Conservation (phyloP, 2,329 filamentous ascomycete species). For the Ascocoryne sarcoides region DNA sequence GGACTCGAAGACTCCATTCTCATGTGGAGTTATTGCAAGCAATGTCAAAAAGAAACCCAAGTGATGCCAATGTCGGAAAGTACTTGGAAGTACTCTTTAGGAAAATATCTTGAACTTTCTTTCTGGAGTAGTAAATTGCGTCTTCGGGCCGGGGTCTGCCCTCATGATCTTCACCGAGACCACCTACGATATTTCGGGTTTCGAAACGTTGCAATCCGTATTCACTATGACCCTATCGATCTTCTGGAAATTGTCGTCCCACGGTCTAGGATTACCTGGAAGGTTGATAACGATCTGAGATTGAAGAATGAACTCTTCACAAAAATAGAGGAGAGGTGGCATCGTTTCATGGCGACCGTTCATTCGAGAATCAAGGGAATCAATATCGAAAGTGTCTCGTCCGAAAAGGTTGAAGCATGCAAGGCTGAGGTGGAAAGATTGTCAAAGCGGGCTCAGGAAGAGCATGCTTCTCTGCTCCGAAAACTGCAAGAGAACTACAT, state of each 20-base stretch:
- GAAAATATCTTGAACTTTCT: constrained; percentile 93
- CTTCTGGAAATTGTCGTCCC: constrained; percentile 93
- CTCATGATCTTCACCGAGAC: constrained; percentile 86
- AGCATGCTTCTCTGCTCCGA: constrained; percentile 63
- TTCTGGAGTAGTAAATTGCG: constrained; percentile 88
- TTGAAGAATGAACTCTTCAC: constrained; percentile 88
- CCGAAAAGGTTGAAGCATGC: constrained; percentile 78
- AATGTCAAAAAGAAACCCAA: constrained; percentile 83
- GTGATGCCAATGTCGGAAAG: constrained; percentile 85
- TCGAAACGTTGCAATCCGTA: constrained; percentile 72
- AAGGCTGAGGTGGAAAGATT: constrained; percentile 72
- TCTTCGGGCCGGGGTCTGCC: constrained; percentile 65
- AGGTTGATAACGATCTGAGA: constrained; percentile 85
- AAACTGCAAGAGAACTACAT: constrained; percentile 87
- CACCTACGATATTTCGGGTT: constrained; percentile 90
- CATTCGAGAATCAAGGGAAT: constrained; percentile 78
- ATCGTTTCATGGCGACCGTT: constrained; percentile 81
- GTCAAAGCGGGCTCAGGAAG: constrained; percentile 71
- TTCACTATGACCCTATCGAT: constrained; percentile 89
- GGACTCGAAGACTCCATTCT: constrained; percentile 67
- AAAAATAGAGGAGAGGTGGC: constrained; percentile 72
- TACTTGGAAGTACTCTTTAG: constrained; percentile 97
- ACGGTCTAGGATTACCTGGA: constrained; percentile 86
- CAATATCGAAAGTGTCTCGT: constrained; percentile 80
- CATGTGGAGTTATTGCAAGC: constrained; percentile 97